Evolutionary conservation across 495 filamentous ascomycete species (phyloP), one percentile per base, ranked within the genome.

Genomic region (Hyaloscypha finlandica): DNA sequence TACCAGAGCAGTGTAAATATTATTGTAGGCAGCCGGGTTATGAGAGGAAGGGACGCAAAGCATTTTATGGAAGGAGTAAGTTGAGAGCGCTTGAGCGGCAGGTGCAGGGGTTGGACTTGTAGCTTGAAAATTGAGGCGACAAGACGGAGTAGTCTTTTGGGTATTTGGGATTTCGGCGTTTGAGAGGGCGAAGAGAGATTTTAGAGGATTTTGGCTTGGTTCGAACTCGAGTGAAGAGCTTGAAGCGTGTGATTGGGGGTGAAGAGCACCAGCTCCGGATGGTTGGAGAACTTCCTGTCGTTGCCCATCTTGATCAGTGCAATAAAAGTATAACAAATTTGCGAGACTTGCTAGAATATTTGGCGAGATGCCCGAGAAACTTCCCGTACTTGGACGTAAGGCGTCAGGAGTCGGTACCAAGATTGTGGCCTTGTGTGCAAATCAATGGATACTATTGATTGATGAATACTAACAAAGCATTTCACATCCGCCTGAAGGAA

Each of bases 401-500:
- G 16, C 1, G 4, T 1, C 42, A 48, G 16, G 16, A 48, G 25
- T 2, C 16, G 42, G 4, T 48, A 48, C 1, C 42, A 3, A 48
- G 42, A 48, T 4, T 48, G 0, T 48, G 42, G 11, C 9, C 16
- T 48, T 48, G 11, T 12, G 16, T 48, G 9, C 42, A 19, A 48
- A 56, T n/a, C 6, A 56, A 56, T 32, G 30, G 30, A 32, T 48
- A 48, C 42, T 48, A 48, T 19, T 48, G 4, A 14, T 16, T 48
- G 8, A 14, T 48, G 42, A 48, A 48, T 48, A 48, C 42, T 48
- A 48, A 6, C 20, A 52, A 45, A 61, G 20, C 64, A 52, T 16
- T 55, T 60, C 61, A 64, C 45, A 48, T 54, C 9, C 29, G 61
- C 14, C 11, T 33, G 29, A 55, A 52, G 31, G 51, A 67, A 63